Conservation (phyloP, 2,329 filamentous ascomycete genomes). For the Ophiostoma piceae region DNA sequence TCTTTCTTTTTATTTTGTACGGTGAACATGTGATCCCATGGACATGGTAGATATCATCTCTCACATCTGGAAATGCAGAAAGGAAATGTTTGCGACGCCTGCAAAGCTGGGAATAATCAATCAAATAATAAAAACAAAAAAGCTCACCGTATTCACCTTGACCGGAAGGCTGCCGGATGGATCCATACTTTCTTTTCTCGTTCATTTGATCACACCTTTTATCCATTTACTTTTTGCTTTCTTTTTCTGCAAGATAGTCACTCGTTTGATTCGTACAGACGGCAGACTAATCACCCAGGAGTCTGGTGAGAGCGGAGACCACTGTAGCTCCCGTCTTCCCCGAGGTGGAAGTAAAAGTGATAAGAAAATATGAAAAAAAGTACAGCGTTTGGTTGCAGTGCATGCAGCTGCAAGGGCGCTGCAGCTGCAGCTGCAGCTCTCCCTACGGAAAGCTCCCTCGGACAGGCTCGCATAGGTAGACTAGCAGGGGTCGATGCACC, state of each 20-base stretch:
- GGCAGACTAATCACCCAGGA: neutral
- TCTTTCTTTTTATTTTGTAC: no score
- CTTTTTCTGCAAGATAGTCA: neutral
- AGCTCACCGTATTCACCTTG: constrained; percentile 6
- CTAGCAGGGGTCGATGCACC: neutral
- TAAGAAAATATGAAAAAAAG: no score
- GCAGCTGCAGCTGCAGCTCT: neutral
- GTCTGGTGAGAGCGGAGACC: constrained; percentile 7
- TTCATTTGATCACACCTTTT: neutral
- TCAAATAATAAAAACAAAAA: neutral
- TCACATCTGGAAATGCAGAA: neutral
- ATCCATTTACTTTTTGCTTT: neutral
- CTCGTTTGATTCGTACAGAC: no score
- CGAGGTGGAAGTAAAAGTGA: neutral
- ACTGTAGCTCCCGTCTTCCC: constrained; percentile 15
- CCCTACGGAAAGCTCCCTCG: neutral
- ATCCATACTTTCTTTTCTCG: neutral
- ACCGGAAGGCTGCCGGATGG: constrained; percentile 12
- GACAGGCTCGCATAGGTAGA: neutral
- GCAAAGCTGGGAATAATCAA: neutral
- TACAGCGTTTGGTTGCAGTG: neutral
- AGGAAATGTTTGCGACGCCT: neutral
- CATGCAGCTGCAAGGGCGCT: neutral
- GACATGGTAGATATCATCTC: neutral
- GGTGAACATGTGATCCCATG: no score